A percentile compares a stretch with the other conserved stretches of the same genome.
Conservation (phyloP, 2,329 filamentous ascomycete species). For the Xylaria digitata region DNA sequence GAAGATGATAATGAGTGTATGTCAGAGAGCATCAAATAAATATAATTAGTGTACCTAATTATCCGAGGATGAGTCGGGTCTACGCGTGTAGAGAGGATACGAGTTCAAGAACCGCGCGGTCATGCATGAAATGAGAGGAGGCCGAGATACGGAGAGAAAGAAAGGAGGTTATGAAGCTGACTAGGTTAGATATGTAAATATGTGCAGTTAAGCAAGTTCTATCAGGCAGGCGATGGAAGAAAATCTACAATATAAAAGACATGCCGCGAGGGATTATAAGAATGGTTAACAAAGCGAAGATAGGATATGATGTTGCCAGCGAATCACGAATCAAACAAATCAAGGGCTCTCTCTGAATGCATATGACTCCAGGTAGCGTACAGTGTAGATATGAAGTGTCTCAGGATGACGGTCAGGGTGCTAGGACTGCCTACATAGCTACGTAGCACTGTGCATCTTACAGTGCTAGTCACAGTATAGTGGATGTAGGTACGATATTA, state of each 20-base stretch:
- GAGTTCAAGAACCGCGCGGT: background rate
- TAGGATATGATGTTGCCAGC: background rate
- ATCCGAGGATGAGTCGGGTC: background rate
- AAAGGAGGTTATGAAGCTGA: constrained; percentile 10
- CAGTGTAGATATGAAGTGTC: constrained; percentile 7
- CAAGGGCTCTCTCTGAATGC: background rate
- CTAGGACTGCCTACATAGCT: background rate
- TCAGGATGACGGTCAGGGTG: background rate
- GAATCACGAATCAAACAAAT: background rate
- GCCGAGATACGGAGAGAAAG: constrained; percentile 9
- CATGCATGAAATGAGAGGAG: constrained; percentile 6
- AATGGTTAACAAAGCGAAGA: background rate
- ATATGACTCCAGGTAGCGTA: background rate
- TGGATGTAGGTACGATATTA: background rate
- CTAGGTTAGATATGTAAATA: background rate
- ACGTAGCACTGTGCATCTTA: too few relatives aligned
- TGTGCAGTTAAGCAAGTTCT: background rate
- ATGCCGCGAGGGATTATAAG: background rate
- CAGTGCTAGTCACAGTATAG: too few relatives aligned
- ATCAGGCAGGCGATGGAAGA: background rate
- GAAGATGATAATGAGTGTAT: constrained; percentile 20
- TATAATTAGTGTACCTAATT: background rate
- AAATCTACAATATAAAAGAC: constrained; percentile 3
- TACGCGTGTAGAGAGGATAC: constrained; percentile 15
- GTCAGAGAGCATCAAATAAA: constrained; percentile 23